These are phyloP conservation scores for Botrytis sinoallii DNA, from an alignment of 2,329 filamentous ascomycete species.

Conservation along the genomic window DNA sequence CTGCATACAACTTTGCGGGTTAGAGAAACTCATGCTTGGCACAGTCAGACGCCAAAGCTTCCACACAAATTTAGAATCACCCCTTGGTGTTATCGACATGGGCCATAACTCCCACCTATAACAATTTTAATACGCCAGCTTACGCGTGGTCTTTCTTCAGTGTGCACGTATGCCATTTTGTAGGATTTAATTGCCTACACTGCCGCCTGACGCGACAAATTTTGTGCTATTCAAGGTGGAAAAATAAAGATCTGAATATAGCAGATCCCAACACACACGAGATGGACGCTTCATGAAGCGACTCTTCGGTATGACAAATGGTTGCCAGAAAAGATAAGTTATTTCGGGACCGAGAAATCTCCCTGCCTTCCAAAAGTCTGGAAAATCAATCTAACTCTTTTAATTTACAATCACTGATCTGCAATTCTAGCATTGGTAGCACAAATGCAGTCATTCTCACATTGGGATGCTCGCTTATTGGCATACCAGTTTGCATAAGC, in stretches of 20 bases:
- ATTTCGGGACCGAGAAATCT: neutral
- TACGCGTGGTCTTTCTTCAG: neutral
- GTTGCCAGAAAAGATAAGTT: neutral
- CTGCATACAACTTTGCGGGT: neutral
- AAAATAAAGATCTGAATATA: neutral
- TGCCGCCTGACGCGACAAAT: neutral
- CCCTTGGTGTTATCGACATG: neutral
- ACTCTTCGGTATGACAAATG: neutral
- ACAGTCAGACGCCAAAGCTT: neutral
- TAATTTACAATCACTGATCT: neutral
- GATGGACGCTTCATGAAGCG: neutral
- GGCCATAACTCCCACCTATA: neutral
- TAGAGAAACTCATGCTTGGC: neutral
- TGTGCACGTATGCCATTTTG: neutral
- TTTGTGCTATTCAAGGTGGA: neutral
- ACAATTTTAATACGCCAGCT: neutral
- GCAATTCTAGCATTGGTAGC: neutral
- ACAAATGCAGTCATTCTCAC: neutral
- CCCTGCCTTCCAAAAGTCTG: neutral
- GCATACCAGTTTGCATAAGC: neutral
- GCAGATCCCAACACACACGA: neutral
- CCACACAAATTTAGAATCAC: neutral
- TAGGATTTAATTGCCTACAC: neutral
- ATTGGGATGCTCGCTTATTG: neutral
- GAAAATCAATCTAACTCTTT: neutral